A percentile compares a stretch with the other conserved stretches of the same genome.
phyloP scores from a whole-genome alignment of 108 stramenopile genomes.

The Discostella stelligeroides region DNA sequence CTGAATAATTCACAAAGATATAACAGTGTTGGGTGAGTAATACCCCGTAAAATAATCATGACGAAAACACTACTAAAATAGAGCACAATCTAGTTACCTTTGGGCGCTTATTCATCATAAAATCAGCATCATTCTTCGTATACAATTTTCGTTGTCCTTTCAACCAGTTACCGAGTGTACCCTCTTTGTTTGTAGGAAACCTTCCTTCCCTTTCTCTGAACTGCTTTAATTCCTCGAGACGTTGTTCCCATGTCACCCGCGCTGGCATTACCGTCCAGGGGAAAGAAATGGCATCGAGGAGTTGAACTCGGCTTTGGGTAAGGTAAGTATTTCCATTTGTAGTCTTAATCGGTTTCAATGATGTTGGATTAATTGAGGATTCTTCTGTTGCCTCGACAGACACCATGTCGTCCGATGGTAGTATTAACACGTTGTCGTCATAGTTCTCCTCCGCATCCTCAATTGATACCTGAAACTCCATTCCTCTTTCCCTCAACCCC shows the following conservation, averaged over 20 bases:
- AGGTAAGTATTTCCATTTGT: neutral
- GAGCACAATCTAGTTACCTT: neutral
- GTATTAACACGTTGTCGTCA: neutral
- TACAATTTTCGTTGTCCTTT: constrained; percentile 12
- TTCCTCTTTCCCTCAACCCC: constrained; percentile 8
- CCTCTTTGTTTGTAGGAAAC: constrained; percentile 13
- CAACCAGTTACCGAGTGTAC: constrained; percentile 8
- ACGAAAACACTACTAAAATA: neutral
- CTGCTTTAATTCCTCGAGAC: constrained; percentile 8
- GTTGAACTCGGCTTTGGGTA: neutral
- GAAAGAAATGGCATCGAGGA: constrained; percentile 11
- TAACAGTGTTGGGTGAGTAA: neutral
- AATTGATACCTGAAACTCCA: constrained; percentile 2
- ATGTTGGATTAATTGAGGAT: neutral
- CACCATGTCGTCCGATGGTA: neutral
- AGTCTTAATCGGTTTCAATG: neutral
- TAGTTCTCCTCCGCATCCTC: neutral
- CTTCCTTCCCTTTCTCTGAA: neutral
- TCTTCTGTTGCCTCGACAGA: neutral
- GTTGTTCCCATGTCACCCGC: constrained; percentile 14
- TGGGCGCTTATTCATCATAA: constrained; percentile 9
- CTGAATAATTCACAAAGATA: neutral
- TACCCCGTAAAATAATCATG: too few species aligned
- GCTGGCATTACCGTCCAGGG: neutral
- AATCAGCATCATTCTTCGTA: constrained; percentile 14